A percentile compares a stretch with the other conserved stretches of the same genome.
These are phyloP conservation scores for Curvularia lunata DNA, from an alignment of 2,329 filamentous ascomycete species.

Conservation along the genomic window DNA sequence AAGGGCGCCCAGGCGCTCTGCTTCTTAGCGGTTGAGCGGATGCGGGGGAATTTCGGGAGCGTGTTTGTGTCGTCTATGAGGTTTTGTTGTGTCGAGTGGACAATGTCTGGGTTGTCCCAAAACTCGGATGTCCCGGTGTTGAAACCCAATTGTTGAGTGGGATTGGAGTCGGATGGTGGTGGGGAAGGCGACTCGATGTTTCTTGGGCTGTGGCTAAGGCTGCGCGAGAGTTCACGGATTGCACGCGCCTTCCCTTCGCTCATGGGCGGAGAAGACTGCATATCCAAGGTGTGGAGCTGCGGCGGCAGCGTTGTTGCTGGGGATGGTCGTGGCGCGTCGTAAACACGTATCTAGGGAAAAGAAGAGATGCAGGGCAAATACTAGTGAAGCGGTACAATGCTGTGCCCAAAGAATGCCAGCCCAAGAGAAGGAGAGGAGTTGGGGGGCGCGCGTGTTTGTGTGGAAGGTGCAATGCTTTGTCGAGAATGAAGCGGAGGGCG, in stretches of 20 bases:
- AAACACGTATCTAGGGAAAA: conserved; percentile 36
- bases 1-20: conserved; percentile 47
- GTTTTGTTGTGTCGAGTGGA: conserved; percentile 49
- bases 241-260: conserved; percentile 49
- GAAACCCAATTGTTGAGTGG: conserved; percentile 42
- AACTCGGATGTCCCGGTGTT: conserved; percentile 34
- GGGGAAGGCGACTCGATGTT: conserved; percentile 40
- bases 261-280: conserved; percentile 48
- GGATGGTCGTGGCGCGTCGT: conserved; percentile 39
- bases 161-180: conserved; percentile 46
- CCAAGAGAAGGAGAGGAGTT: conserved; percentile 24
- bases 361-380: conserved; percentile 38
- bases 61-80: conserved; percentile 47
- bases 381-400: conserved; percentile 23
- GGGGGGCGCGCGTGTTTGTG: conserved; percentile 19
- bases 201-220: conserved; percentile 43
- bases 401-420: conserved; percentile 28
- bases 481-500: conserved; percentile 28
- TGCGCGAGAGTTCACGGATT: conserved; percentile 47
- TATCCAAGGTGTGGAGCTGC: conserved; percentile 31
- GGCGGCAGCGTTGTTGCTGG: conserved; percentile 20
- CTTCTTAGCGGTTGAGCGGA: conserved; percentile 50
- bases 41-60: conserved; percentile 41
- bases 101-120: conserved; percentile 45
- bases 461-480: conserved; percentile 43